Evolutionary conservation across 164 flowering plant species (phyloP), one percentile per base, ranked within the genome.

Genomic region (Vitis labrusca): DNA sequence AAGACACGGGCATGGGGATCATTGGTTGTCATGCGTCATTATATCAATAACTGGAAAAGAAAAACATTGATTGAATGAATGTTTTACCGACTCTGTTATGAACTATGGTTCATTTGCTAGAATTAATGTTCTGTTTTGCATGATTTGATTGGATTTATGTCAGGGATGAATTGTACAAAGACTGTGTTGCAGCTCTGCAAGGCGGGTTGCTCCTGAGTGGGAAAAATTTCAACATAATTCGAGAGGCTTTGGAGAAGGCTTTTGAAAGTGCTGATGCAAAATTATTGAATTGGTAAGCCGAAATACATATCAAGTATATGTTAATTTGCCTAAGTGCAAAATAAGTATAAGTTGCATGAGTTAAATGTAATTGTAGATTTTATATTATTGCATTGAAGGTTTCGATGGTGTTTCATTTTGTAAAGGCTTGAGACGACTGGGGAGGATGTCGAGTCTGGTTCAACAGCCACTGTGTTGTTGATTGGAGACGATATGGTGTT

Each of bases 151-250:
- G 50, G 64, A 50, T 73, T 29, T 17, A 61, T 44, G 48, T 61
- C 80, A 93, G 98, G 86, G 94, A 93, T 13, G 98, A 95, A 78
- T 74, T 95, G 69, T 91, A 88, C 83, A 90, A 84, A 71, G 97
- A 93, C 74, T 94, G 97, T 74, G 74, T 79, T n/a, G 60, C 79
- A 50, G 85, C 90, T 65, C 78, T 94, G 75, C 88, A 92, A 78
- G 90, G 85, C 30, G 97, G 92, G 15, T 69, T 80, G 73, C 74
- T 94, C 7, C 77, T 92, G 74, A 82, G 61, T 32, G 78, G 77
- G 37, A 85, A 84, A 65, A 91, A 90, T 68, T 80, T 83, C 55
- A 76, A 69, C 65, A 74, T 85, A 52, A 75, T 86, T 30, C 81
- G 63, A 72, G 71, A 74, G 48, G 96, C 99, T 67, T 74, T 95